Base-by-base conservation (phyloP, 495 filamentous ascomycete genomes). In the Penicillium dipodomyicola region DNA sequence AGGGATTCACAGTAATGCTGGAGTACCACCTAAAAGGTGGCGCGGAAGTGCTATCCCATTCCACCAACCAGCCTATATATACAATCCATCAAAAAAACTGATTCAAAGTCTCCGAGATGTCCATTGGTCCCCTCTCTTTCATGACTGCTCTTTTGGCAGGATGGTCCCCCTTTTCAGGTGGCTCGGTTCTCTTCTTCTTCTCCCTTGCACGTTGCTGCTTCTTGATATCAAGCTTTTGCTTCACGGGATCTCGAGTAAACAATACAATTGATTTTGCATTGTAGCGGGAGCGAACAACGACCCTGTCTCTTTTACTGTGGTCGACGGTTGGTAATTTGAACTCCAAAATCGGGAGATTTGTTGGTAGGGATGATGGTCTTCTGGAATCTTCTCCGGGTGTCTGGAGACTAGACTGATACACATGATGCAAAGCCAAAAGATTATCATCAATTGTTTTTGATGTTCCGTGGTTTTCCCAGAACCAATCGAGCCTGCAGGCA, bases 41-140 rank as follows among this genome's bases (percentile, higher is more conserved):
- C 30, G 30, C 11, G 11, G 30, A 14, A 8, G 15, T n/a, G 15
- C 17, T 17, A 17, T 39, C 6, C 7, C 35, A 39, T 17, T 17
- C 6, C 35, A 0, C n/a, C 6, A 39, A 0, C n/a, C 6, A 39
- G 14, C 33, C 11, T 33, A 37, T 7, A 5, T 37, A 37, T 14
- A n/a, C 33, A 39, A 39, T 17, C 15, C 39, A 27, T 60, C 47
- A 70, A 2, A 68, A 54, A 42, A 71, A 69, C 1, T 62, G 54
- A 19, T 52, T 56, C 53, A 72, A 54, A n/a, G 66, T 37, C 39
- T 60, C 54, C 0, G 54, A 51, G 2, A 72, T 60, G 49, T 67
- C 62, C 22, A 54, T 61, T 0, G 29, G 14, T 10, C 49, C 50
- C 30, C 60, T 59, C 12, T 60, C 56, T 48, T 57, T 70, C 70